phyloP scores from a whole-genome alignment of 345 rosid genomes.

The Rubroshorea leprosula region DNA sequence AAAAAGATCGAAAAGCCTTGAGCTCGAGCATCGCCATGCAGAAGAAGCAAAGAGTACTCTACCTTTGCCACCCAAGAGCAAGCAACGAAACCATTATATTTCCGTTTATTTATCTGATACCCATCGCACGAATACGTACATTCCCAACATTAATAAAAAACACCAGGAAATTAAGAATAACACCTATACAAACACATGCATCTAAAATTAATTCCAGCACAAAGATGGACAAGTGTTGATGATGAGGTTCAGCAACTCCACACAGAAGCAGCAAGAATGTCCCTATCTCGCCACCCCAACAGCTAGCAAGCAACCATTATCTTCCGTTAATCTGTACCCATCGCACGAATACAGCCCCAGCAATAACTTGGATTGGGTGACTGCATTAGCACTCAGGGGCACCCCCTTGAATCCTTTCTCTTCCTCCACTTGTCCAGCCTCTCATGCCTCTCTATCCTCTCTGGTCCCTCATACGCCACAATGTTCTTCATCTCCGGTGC shows the following conservation, averaged over 20 bases:
- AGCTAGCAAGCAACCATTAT: slow-evolving; percentile 68
- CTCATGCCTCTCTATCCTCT: slow-evolving; percentile 56
- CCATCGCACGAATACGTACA: no score
- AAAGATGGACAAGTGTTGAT: no score
- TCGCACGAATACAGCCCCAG: slow-evolving; percentile 55
- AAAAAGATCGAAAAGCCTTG: neutral
- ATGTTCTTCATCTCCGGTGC: slow-evolving; percentile 60
- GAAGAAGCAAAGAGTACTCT: slow-evolving; percentile 73
- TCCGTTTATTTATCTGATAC: no score
- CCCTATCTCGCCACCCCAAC: slow-evolving; percentile 63
- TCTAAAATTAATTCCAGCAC: no score
- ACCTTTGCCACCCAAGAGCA: no score
- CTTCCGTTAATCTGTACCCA: slow-evolving; percentile 66
- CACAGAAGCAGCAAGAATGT: slow-evolving; percentile 59
- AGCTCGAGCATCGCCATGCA: slow-evolving; percentile 49
- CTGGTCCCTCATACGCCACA: slow-evolving; percentile 55
- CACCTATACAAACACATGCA: no score
- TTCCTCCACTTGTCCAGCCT: slow-evolving; percentile 66
- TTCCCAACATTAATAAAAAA: no score
- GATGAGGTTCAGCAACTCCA: slow-evolving; percentile 42
- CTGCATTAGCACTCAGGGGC: slow-evolving; percentile 53
- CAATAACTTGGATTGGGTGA: slow-evolving; percentile 57
- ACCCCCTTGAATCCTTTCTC: slow-evolving; percentile 58
- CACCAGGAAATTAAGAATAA: no score
- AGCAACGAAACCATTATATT: no score